Conservation (phyloP, 169 alveolate genomes). For the Cyclospora cayetanensis region DNA sequence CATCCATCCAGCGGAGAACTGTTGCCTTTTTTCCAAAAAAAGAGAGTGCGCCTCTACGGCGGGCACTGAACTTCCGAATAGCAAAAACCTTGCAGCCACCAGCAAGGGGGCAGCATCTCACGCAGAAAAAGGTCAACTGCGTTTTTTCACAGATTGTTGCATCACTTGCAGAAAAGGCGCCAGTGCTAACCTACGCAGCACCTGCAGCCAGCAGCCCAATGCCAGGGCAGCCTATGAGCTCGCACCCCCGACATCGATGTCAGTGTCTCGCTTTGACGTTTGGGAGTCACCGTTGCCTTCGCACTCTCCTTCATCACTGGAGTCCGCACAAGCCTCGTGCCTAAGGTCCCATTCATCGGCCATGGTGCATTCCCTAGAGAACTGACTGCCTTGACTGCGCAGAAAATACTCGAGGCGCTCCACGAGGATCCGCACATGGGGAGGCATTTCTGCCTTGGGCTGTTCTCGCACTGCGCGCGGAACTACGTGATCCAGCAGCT, state of each 20-base stretch:
- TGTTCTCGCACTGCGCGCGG: neutral
- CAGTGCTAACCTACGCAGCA: no score
- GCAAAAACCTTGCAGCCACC: no score
- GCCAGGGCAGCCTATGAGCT: no score
- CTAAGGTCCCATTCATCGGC: neutral
- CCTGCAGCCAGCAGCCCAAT: neutral
- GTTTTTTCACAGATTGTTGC: no score
- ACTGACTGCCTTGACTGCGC: neutral
- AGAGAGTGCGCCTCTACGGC: no score
- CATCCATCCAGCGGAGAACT: no score
- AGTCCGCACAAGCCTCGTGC: neutral
- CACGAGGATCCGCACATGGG: neutral
- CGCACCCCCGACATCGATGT: neutral
- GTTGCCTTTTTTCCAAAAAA: no score
- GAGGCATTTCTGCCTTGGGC: neutral
- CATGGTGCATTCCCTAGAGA: neutral
- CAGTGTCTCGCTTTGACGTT: neutral
- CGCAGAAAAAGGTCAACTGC: no score
- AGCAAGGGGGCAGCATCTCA: no score
- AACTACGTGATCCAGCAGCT: neutral
- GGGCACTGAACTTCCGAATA: no score
- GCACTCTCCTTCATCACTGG: neutral
- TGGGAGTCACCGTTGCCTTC: neutral
- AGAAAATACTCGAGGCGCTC: neutral
- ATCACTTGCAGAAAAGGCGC: no score